Conservation (phyloP, 2,329 filamentous ascomycete species). For the Monosporascus cannonballus region DNA sequence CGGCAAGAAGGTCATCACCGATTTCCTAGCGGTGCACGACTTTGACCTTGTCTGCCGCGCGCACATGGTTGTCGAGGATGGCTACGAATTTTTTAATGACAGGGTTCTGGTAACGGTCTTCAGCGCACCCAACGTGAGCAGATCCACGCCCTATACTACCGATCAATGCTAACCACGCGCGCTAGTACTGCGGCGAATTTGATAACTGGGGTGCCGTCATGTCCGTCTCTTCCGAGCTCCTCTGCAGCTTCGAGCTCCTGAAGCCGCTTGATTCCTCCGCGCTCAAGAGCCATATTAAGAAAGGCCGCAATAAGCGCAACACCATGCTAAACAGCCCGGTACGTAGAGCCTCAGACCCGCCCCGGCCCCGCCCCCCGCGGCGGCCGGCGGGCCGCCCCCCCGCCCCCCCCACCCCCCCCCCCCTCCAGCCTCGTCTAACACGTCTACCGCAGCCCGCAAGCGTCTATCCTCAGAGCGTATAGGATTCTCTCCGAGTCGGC, state of each 20-base stretch:
- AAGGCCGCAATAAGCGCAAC: slow-evolving; percentile 88
- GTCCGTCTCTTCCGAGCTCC: slow-evolving; percentile 87
- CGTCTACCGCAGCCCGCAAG: slow-evolving; percentile 39
- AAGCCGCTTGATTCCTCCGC: slow-evolving; percentile 95
- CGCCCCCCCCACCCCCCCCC: too few relatives aligned
- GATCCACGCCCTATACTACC: background rate
- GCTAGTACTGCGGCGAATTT: slow-evolving; percentile 93
- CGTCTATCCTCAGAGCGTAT: slow-evolving; percentile 52
- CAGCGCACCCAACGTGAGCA: slow-evolving; percentile 90
- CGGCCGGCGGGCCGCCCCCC: too few relatives aligned
- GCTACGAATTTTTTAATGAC: slow-evolving; percentile 98
- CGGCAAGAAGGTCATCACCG: slow-evolving; percentile 94
- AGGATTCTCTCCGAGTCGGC: slow-evolving; percentile 7
- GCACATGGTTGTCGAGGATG: slow-evolving; percentile 99
- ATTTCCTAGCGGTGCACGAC: slow-evolving; percentile 90
- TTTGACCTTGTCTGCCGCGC: slow-evolving; percentile 96
- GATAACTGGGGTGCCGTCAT: slow-evolving; percentile 99
- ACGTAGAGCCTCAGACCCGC: slow-evolving; percentile 36
- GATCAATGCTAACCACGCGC: slow-evolving; percentile 17
- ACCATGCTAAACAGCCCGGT: slow-evolving; percentile 95
- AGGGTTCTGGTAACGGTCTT: slow-evolving; percentile 94
- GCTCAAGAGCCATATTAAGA: slow-evolving; percentile 98
- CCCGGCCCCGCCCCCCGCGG: too few relatives aligned
- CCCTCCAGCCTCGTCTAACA: slow-evolving; percentile 4
- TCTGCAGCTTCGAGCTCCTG: slow-evolving; percentile 94